Base-by-base conservation (phyloP, 2,329 filamentous ascomycete species). In the Colletotrichum camelliae region DNA sequence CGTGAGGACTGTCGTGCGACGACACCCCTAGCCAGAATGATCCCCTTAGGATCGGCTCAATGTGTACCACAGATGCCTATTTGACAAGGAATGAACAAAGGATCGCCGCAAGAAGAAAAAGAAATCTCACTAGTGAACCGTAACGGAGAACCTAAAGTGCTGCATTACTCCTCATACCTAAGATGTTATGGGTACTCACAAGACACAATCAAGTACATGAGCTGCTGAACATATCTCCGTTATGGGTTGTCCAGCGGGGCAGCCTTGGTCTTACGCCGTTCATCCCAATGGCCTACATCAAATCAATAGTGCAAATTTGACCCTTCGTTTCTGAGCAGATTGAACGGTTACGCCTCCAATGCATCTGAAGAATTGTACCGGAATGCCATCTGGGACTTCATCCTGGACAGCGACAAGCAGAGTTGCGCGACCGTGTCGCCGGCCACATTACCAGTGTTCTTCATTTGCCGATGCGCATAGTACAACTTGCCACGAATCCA, bases 281-380 rank as follows among this genome's bases (percentile, higher is more conserved):
- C 39, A 48, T 12, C 18, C 0, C 18, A 48, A 0, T 0, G n/a
- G 39, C 9, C 18, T n/a, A 10, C 9, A 48, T 48, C 39, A 39
- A 39, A 6, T 39, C 35, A 48, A 48, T 18, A 18, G 43, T n/a
- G 43, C n/a, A 21, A 21, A n/a, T 48, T 10, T n/a, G 43, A 48
- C 9, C 43, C 12, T n/a, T 18, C 0, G 43, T n/a, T 12, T 48
- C 18, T 18, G 3, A n/a, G 9, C 18, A 48, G 39, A 0, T 21
- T 48, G 18, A 21, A n/a, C 43, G 18, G 18, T 8, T 7, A 21
- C n/a, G 43, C 9, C 18, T 48, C 12, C 10, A 1, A n/a, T 21
- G 1, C 43, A 9, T 48, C 43, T 5, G 0, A 48, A 18, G 18
- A 21, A n/a, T n/a, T n/a, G 18, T 21, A 21, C 43, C 43, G 18